Percentiles rank a stretch among this genome's conserved stretches.
Conservation (phyloP, 2,329 filamentous ascomycete species). For the Ophiostoma piceae region DNA sequence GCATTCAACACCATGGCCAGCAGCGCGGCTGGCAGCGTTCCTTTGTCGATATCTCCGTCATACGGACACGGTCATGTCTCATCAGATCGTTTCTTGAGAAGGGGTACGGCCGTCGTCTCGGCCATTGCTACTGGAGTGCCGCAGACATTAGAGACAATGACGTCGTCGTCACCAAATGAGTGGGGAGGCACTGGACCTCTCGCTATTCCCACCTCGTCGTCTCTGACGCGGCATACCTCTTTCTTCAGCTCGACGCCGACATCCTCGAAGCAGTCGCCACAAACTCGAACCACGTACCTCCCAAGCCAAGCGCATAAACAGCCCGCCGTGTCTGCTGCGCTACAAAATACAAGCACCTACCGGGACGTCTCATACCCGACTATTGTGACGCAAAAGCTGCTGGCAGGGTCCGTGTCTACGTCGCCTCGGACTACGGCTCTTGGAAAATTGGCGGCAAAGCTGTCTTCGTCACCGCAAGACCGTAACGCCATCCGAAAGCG, state of each 20-base stretch:
- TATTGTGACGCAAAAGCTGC: slow-evolving; percentile 35
- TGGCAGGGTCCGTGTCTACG: slow-evolving; percentile 22
- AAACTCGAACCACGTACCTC: slow-evolving; percentile 12
- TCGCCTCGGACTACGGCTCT: slow-evolving; percentile 17
- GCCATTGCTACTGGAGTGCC: slow-evolving; percentile 53
- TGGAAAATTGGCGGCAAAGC: slow-evolving; percentile 23
- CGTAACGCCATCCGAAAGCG: slow-evolving; percentile 41
- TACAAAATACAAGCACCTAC: slow-evolving; percentile 17
- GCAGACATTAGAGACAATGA: slow-evolving; percentile 39
- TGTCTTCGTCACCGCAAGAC: slow-evolving; percentile 40
- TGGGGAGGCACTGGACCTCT: slow-evolving; percentile 20
- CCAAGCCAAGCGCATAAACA: slow-evolving; percentile 15
- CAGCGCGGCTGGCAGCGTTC: slow-evolving; percentile 28
- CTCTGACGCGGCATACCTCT: slow-evolving; percentile 19
- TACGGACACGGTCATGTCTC: slow-evolving; percentile 33
- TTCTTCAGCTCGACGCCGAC: slow-evolving; percentile 16
- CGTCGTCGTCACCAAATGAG: slow-evolving; percentile 41
- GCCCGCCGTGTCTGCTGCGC: neutral
- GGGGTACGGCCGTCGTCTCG: slow-evolving; percentile 51
- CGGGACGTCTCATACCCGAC: slow-evolving; percentile 27
- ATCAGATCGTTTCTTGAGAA: slow-evolving; percentile 48
- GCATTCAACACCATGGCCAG: neutral
- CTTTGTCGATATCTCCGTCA: slow-evolving; percentile 40
- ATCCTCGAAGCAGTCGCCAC: slow-evolving; percentile 23
- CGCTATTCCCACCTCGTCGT: slow-evolving; percentile 9